A percentile compares a stretch with the other conserved stretches of the same genome.
phyloP scores from a whole-genome alignment of 2,329 filamentous ascomycete genomes.

The Diplocarpon rosae region DNA sequence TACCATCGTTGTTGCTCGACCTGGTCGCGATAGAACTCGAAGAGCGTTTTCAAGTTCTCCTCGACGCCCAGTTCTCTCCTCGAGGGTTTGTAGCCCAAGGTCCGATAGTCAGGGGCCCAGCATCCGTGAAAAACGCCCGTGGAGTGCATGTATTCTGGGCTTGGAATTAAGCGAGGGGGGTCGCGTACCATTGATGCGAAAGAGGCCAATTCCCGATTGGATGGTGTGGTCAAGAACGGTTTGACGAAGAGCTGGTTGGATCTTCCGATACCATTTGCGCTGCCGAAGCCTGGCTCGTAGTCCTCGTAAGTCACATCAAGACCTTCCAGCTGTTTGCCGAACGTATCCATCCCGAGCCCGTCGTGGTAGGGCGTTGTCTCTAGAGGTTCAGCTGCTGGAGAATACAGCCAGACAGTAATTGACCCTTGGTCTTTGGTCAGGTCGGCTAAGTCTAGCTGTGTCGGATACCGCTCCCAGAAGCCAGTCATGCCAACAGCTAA shows the following conservation, averaged over 20 bases:
- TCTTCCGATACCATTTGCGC: slow-evolving; percentile 44
- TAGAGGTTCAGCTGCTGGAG: slow-evolving; percentile 42
- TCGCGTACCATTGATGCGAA: slow-evolving; percentile 37
- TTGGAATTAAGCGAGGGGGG: slow-evolving; percentile 40
- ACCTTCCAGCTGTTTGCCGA: slow-evolving; percentile 46
- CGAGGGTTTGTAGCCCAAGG: background rate
- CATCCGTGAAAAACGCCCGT: slow-evolving; percentile 26
- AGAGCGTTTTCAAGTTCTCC: slow-evolving; percentile 42
- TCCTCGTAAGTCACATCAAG: slow-evolving; percentile 55
- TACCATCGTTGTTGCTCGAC: slow-evolving; percentile 50
- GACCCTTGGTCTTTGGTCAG: slow-evolving; percentile 38
- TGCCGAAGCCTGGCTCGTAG: slow-evolving; percentile 43
- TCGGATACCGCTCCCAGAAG: slow-evolving; percentile 56
- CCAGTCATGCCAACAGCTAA: slow-evolving; percentile 46
- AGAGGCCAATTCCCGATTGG: slow-evolving; percentile 33
- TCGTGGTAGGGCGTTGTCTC: slow-evolving; percentile 49
- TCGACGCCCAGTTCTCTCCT: slow-evolving; percentile 30
- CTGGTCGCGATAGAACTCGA: slow-evolving; percentile 43
- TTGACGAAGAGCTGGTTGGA: slow-evolving; percentile 46
- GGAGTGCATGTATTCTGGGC: slow-evolving; percentile 37
- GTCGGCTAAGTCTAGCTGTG: slow-evolving; percentile 42
- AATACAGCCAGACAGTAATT: slow-evolving; percentile 50
- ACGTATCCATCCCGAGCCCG: slow-evolving; percentile 42
- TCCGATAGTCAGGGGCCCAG: slow-evolving; percentile 1
- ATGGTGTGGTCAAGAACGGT: slow-evolving; percentile 41